Evolutionary conservation across 164 flowering plant species (phyloP).

Genomic region (Hamamelis virginiana): DNA sequence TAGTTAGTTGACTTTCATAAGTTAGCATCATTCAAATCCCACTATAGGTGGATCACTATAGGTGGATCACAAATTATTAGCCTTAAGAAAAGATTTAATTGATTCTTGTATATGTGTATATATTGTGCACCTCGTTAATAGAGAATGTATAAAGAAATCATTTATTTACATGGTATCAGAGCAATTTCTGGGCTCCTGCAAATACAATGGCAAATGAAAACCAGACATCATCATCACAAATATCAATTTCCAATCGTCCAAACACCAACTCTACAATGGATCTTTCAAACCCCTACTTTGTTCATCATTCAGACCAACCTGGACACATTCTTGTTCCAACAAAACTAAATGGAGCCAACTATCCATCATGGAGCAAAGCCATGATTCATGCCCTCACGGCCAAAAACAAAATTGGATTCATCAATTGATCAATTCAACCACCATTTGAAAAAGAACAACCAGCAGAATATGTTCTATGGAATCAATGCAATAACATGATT

Average conservation of each 20-base stretch:
- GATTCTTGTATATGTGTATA: too few relatives aligned
- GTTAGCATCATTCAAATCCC: too few relatives aligned
- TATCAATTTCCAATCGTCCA: too few relatives aligned
- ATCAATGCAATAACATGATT: not conserved
- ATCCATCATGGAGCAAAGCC: not conserved
- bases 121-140: too few relatives aligned
- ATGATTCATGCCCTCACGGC: not conserved
- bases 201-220: not conserved
- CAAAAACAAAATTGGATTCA: not conserved
- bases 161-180: too few relatives aligned
- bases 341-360: not conserved
- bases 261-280: not conserved
- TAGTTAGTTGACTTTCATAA: too few relatives aligned
- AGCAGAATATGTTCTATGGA: not conserved
- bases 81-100: too few relatives aligned
- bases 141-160: too few relatives aligned
- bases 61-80: too few relatives aligned
- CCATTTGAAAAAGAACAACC: not conserved
- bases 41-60: too few relatives aligned
- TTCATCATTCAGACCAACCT: not conserved
- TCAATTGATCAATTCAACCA: constrained; percentile 1
- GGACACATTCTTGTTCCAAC: not conserved
- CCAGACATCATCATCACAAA: too few relatives aligned
- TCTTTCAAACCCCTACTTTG: not conserved
- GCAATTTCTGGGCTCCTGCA: too few relatives aligned